A percentile compares a stretch with the other conserved stretches of the same genome.
These are phyloP conservation scores for Vigna radiata DNA, from an alignment of 306 rosid genomes.

Conservation along the genomic window DNA sequence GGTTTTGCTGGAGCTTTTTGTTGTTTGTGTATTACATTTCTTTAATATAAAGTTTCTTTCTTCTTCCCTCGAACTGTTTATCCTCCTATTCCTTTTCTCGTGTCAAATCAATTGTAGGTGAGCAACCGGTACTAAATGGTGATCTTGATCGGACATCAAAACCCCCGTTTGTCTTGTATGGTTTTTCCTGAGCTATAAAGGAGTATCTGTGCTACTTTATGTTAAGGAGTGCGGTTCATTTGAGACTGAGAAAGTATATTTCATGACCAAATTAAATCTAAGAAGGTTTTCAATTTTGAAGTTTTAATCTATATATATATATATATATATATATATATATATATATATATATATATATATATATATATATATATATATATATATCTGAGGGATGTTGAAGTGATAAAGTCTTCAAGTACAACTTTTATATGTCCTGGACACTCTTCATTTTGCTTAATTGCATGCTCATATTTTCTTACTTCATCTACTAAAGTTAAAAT, in stretches of 20 bases:
- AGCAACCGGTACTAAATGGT: constrained; percentile 24
- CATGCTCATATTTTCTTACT: constrained; percentile 19
- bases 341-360: constrained; percentile 35
- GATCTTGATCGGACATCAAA: constrained; percentile 29
- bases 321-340: constrained; percentile 35
- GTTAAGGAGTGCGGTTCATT: constrained; percentile 29
- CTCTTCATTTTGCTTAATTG: neutral
- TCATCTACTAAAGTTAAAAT: neutral
- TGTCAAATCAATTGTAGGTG: constrained; percentile 31
- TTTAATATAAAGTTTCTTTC: constrained; percentile 43
- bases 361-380: constrained; percentile 36
- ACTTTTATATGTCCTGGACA: neutral
- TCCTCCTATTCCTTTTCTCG: constrained; percentile 13
- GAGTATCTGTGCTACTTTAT: constrained; percentile 35
- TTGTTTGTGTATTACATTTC: constrained; percentile 4
- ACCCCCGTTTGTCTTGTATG: constrained; percentile 29
- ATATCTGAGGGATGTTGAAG: constrained; percentile 14
- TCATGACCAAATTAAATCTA: neutral
- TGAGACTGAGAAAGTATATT: constrained; percentile 7
- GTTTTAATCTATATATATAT: constrained; percentile 26
- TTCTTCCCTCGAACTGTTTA: constrained; percentile 31
- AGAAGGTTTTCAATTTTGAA: constrained; percentile 20
- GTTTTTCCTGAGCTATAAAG: constrained; percentile 25
- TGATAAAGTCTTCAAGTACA: constrained; percentile 26
- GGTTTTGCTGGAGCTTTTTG: constrained; percentile 17